phyloP scores from a whole-genome alignment of 2,329 filamentous ascomycete species.

The Neophaeococcomyces aloes region DNA sequence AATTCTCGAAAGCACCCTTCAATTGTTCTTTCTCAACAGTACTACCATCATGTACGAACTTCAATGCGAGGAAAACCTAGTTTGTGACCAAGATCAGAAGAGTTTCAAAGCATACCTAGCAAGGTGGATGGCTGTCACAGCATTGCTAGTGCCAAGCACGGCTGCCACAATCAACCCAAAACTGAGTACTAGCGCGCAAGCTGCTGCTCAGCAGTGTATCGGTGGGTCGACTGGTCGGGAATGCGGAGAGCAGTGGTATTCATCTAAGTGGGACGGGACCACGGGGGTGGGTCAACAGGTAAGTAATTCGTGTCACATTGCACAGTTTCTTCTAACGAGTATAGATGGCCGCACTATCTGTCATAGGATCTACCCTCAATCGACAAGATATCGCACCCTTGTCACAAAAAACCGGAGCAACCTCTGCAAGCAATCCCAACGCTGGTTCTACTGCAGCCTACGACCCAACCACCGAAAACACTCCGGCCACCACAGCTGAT shows the following conservation, averaged over 20 bases:
- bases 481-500: slow-evolving; percentile 26
- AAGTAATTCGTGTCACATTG: slow-evolving; percentile 12
- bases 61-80: slow-evolving; percentile 44
- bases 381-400: slow-evolving; percentile 36
- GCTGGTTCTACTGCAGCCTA: slow-evolving; percentile 23
- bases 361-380: slow-evolving; percentile 51
- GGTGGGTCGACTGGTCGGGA: slow-evolving; percentile 39
- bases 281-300: slow-evolving; percentile 33
- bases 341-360: slow-evolving; percentile 52
- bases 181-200: slow-evolving; percentile 42
- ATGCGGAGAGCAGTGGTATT: slow-evolving; percentile 35
- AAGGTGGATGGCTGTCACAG: slow-evolving; percentile 48
- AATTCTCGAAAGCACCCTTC: slow-evolving; percentile 44
- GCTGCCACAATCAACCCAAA: slow-evolving; percentile 40
- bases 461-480: slow-evolving; percentile 7
- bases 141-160: slow-evolving; percentile 48
- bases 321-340: slow-evolving; percentile 6
- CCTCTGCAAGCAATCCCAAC: slow-evolving; percentile 29
- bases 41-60: slow-evolving; percentile 49
- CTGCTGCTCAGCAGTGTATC: slow-evolving; percentile 45
- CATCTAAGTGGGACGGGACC: slow-evolving; percentile 27
- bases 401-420: slow-evolving; percentile 49
- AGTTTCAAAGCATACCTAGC: slow-evolving; percentile 56
- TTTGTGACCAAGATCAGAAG: slow-evolving; percentile 52
- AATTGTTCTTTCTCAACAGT: slow-evolving; percentile 40